A percentile compares a stretch with the other conserved stretches of the same genome.
Evolutionary conservation across 75 land plant species (phyloP).

Genomic region (Selaginella tamariscina): DNA sequence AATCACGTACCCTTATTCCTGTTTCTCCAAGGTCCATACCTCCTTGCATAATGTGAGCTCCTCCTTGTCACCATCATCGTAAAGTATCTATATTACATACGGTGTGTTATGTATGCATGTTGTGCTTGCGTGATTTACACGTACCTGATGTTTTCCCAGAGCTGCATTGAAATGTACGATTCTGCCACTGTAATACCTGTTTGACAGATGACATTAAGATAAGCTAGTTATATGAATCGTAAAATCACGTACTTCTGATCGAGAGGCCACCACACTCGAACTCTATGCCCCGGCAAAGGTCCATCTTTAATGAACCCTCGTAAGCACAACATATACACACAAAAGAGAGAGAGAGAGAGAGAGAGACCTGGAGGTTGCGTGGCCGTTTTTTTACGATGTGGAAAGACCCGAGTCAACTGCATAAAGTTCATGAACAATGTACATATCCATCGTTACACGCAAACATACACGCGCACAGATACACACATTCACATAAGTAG

Average conservation of each 20-base stretch:
- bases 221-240: neutral
- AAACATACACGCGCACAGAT: too few species aligned
- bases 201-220: conserved; percentile 1
- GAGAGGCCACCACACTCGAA: conserved; percentile 32
- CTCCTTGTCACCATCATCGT: conserved; percentile 1
- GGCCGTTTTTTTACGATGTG: neutral
- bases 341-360: neutral
- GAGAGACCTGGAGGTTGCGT: neutral
- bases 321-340: conserved; percentile 12
- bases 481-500: too few species aligned
- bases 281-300: conserved; percentile 34
- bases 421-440: too few species aligned
- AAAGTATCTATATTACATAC: neutral
- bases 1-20: too few species aligned
- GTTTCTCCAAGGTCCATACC: neutral
- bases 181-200: conserved; percentile 45
- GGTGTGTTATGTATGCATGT: neutral
- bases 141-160: conserved; percentile 39
- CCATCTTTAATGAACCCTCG: too few species aligned
- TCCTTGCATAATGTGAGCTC: neutral
- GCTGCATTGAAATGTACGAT: conserved; percentile 32
- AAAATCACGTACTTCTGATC: conserved; percentile 24
- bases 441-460: too few species aligned
- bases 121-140: neutral
- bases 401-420: neutral